Percentiles rank a stretch among this genome's conserved stretches.
These are phyloP conservation scores for Cnidoscolus chayamansa DNA, from an alignment of 441 rosid genomes.

Conservation along the genomic window DNA sequence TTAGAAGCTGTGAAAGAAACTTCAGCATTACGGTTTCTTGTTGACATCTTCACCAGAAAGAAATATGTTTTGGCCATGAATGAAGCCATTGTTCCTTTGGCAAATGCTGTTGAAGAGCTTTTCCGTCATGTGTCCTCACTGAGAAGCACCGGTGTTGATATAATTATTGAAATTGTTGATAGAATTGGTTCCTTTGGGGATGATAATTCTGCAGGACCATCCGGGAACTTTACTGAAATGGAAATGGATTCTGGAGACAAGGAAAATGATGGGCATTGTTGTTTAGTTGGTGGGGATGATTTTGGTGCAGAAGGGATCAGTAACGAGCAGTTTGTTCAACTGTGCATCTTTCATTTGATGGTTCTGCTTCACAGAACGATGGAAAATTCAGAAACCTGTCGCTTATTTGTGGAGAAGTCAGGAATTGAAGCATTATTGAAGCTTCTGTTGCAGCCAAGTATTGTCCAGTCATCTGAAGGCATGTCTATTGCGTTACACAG, in stretches of 20 bases:
- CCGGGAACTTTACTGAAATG: conserved; percentile 66
- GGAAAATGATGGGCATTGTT: conserved; percentile 48
- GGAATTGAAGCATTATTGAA: conserved; percentile 89
- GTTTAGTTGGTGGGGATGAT: conserved; percentile 46
- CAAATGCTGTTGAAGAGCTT: conserved; percentile 98
- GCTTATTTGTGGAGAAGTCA: conserved; percentile 94
- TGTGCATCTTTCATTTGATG: conserved; percentile 91
- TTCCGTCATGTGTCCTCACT: conserved; percentile 87
- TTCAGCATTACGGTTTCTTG: conserved; percentile 75
- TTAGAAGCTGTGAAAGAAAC: conserved; percentile 92
- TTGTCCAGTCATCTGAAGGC: conserved; percentile 96
- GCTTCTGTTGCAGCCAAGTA: conserved; percentile 78
- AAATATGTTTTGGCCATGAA: conserved; percentile 88
- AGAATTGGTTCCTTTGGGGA: conserved; percentile 71
- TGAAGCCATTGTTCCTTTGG: conserved; percentile 93
- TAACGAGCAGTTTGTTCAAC: conserved; percentile 84
- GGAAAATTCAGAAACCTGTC: conserved; percentile 94
- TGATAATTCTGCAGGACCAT: conserved; percentile 39
- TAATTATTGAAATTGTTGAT: conserved; percentile 82
- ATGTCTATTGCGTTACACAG: conserved; percentile 95
- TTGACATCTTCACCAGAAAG: conserved; percentile 81
- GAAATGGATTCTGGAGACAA: conserved; percentile 85
- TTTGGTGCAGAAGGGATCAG: conserved; percentile 48
- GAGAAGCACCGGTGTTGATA: conserved; percentile 87
- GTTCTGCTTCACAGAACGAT: conserved; percentile 92